Evolutionary conservation across 768 basidiomycete species (phyloP), one percentile per base, ranked within the genome.

Genomic region (Agaricus sinodeliciosus): DNA sequence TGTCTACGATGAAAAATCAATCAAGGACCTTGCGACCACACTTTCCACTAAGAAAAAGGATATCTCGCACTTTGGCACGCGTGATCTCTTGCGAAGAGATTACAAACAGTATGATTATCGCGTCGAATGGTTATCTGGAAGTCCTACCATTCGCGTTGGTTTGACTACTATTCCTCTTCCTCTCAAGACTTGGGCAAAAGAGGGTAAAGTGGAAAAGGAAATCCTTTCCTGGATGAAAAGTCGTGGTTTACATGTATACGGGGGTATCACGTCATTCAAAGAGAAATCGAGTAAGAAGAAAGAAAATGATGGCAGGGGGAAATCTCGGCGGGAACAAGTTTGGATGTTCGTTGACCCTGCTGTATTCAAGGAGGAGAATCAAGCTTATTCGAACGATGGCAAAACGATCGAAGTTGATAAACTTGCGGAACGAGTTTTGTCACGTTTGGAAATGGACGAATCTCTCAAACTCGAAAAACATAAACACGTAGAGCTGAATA

Each of bases 81-180:
- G 79, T 51, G 93, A 97, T 62, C 79, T 97, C 16, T 77, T 99
- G 4, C 77, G 92, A 11, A 73, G 96, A n/a, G 96, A 99, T 69
- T 99, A 94, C 75, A 98, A 99, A 65, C 84, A 95, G 58, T 95
- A 93, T 62, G 63, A 67, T 1, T 67, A 81, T 54, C 66, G 71
- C 0, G 76, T 84, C 2, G 62, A 72, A 1, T 77, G 74, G 70
- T 63, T 68, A 3, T 55, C 65, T 0, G 65, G 63, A 15, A 54
- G 61, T 7, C 60, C 67, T 26, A 62, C 69, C 7, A 70, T 90
- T 37, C 78, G 76, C 52, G 83, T 83, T 1, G 94, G 95, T 4
- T 69, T 99, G 11, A 80, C 90, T 1, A 88, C 91, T 3, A 87
- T 97, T 15, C 94, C 93, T 2, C 62, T 88, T 3, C 73, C 77